Percentiles rank a stretch among this genome's conserved stretches.
These are phyloP conservation scores for Glomus cerebriforme DNA, from an alignment of 192 early-diverging fungal species.

Conservation along the genomic window DNA sequence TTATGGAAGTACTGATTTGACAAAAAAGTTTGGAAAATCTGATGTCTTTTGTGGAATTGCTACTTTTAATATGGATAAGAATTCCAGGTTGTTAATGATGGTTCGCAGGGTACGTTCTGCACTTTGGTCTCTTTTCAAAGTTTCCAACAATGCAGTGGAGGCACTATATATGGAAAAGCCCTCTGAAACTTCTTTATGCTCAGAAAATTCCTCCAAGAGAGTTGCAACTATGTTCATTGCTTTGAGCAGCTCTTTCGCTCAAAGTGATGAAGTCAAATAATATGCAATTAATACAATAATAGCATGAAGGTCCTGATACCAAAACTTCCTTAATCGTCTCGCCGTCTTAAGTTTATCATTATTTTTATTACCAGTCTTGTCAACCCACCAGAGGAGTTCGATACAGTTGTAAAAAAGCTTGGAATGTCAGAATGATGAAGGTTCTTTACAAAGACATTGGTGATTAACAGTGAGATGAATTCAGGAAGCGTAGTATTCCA, in stretches of 20 bases:
- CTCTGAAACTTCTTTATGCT: not conserved
- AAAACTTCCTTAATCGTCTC: not conserved
- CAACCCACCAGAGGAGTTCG: conserved; percentile 9
- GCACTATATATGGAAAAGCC: not conserved
- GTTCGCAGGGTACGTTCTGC: no score
- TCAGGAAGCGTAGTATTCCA: not conserved
- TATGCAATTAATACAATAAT: not conserved
- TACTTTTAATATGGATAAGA: not conserved
- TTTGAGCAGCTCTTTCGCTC: not conserved
- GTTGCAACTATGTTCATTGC: not conserved
- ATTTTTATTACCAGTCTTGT: not conserved
- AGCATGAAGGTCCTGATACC: not conserved
- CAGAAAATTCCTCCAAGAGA: conserved; percentile 15
- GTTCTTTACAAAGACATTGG: not conserved
- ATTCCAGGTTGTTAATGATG: not conserved
- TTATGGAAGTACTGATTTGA: no score
- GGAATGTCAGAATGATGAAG: not conserved
- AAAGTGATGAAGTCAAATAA: not conserved
- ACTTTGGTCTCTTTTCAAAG: not conserved
- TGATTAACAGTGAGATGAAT: not conserved
- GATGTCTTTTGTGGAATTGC: not conserved
- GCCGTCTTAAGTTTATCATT: not conserved
- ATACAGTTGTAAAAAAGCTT: not conserved
- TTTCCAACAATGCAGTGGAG: not conserved
- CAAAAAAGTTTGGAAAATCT: not conserved